A percentile compares a stretch with the other conserved stretches of the same genome.
These are phyloP conservation scores for Alternaria conjuncta DNA, from an alignment of 2,329 filamentous ascomycete genomes.

Conservation along the genomic window DNA sequence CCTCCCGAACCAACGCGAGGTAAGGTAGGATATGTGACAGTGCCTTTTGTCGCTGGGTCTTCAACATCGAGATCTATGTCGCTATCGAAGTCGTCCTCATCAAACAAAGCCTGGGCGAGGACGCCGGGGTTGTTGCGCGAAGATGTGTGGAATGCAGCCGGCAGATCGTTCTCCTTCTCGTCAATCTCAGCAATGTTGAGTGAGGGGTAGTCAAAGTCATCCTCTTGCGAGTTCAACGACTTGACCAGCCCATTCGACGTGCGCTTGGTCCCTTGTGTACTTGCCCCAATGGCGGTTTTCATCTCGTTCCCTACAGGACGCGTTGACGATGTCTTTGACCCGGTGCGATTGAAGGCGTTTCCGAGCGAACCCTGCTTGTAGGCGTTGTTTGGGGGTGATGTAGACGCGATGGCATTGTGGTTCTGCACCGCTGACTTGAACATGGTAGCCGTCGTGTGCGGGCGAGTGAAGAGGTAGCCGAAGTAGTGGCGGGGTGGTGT, in stretches of 20 bases:
- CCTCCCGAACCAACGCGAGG: constrained; percentile 23
- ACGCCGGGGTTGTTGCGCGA: constrained; percentile 19
- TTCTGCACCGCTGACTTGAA: constrained; percentile 51
- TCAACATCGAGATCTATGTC: constrained; percentile 78
- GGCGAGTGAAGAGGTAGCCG: constrained; percentile 24
- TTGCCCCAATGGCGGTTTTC: constrained; percentile 24
- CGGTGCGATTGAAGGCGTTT: constrained; percentile 51
- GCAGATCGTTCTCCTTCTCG: constrained; percentile 34
- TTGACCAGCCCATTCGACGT: constrained; percentile 57
- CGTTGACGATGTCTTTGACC: constrained; percentile 34
- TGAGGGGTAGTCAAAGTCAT: constrained; percentile 37
- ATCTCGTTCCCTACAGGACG: constrained; percentile 45
- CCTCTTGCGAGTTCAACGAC: constrained; percentile 46
- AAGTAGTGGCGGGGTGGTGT: constrained; percentile 14
- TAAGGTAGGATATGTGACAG: constrained; percentile 52
- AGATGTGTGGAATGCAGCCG: constrained; percentile 18
- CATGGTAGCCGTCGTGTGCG: constrained; percentile 39
- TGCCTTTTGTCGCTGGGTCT: constrained; percentile 59
- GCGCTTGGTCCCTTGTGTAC: constrained; percentile 51
- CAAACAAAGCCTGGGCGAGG: constrained; percentile 56
- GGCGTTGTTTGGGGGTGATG: constrained; percentile 29
- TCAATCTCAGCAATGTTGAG: constrained; percentile 32
- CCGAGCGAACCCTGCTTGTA: constrained; percentile 40
- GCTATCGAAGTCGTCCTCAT: constrained; percentile 86
- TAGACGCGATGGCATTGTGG: constrained; percentile 43